Base-by-base conservation (phyloP, 2,329 filamentous ascomycete genomes). In the Dothistroma pini region DNA sequence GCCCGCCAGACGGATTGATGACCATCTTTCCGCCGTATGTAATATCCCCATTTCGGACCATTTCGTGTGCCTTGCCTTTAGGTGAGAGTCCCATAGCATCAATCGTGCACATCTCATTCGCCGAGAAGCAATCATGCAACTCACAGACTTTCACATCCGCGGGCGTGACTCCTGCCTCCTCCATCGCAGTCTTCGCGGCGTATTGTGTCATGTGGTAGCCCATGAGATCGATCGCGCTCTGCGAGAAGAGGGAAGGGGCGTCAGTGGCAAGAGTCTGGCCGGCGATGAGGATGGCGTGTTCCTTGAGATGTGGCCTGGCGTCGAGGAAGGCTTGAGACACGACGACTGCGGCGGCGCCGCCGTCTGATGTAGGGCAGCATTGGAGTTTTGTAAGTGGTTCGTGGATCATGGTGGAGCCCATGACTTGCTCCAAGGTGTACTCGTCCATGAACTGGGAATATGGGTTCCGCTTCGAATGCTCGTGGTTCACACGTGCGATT, bases 361-460 rank as follows among this genome's bases (percentile, higher is more conserved):
- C 93, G 76, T 97, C 95, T 0, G 91, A 96, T 0, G 93, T 97
- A 1, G 95, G 93, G 78, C 93, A 97, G 84, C 93, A 97, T 80
- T 97, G 95, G n/a, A 97, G 87, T 79, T 97, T 97, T 61, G 95
- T 97, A 59, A 97, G 83, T 16, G 93, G 93, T 66, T 86, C 86
- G 78, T 91, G 87, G 76, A 97, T 90, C 83, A 86, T 89, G 62
- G 90, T 81, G 0, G 90, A 80, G 41, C 88, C 81, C 73, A 91
- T 77, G 74, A 97, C 83, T 77, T 97, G 88, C 34, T 96, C 90
- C 47, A 88, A 85, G 0, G 89, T 90, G 80, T 97, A 97, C 74
- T 93, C 90, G 72, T 96, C 86, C 72, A 89, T 89, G 83, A 99
- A 97, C 77, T 97, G 93, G n/a, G 91, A 93, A 82, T 99, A 99